Evolutionary conservation across 768 basidiomycete genomes (phyloP).

Genomic region (Pulveroboletus sp.): DNA sequence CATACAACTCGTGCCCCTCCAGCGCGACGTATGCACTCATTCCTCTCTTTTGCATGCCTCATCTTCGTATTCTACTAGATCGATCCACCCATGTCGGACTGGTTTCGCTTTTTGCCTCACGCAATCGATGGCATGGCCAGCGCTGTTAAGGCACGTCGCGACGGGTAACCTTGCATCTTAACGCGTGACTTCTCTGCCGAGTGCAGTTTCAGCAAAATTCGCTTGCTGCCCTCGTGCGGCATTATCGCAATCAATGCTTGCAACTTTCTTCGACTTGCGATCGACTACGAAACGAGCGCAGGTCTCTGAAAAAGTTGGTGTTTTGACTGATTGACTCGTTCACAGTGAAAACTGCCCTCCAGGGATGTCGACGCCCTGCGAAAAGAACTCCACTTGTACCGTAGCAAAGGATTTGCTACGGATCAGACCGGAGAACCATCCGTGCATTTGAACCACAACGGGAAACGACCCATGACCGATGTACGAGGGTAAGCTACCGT

Average conservation of each 20-base stretch:
- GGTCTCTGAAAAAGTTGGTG: slow-evolving; percentile 50
- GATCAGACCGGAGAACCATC: slow-evolving; percentile 32
- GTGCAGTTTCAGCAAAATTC: slow-evolving; percentile 74
- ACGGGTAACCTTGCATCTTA: neutral
- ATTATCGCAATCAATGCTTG: slow-evolving; percentile 53
- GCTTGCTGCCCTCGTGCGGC: slow-evolving; percentile 61
- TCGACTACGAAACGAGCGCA: slow-evolving; percentile 36
- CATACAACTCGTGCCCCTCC: slow-evolving; percentile 68
- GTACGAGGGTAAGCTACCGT: slow-evolving; percentile 36
- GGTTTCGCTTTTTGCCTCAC: slow-evolving; percentile 65
- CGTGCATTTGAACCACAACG: slow-evolving; percentile 46
- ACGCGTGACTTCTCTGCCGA: neutral
- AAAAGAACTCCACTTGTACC: slow-evolving; percentile 47
- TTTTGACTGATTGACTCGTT: slow-evolving; percentile 1
- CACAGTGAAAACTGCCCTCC: slow-evolving; percentile 3
- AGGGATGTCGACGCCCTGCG: slow-evolving; percentile 49
- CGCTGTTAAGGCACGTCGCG: slow-evolving; percentile 53
- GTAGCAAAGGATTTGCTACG: slow-evolving; percentile 28
- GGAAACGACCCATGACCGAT: slow-evolving; percentile 58
- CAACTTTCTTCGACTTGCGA: slow-evolving; percentile 37
- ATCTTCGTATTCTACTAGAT: slow-evolving; percentile 43
- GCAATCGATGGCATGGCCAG: slow-evolving; percentile 61
- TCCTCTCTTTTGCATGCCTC: neutral
- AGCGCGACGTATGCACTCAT: slow-evolving; percentile 53
- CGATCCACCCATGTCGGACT: slow-evolving; percentile 75